A percentile compares a stretch with the other conserved stretches of the same genome.
Evolutionary conservation across 2,329 filamentous ascomycete genomes (phyloP).

Genomic region (Elsinoe perseae): DNA sequence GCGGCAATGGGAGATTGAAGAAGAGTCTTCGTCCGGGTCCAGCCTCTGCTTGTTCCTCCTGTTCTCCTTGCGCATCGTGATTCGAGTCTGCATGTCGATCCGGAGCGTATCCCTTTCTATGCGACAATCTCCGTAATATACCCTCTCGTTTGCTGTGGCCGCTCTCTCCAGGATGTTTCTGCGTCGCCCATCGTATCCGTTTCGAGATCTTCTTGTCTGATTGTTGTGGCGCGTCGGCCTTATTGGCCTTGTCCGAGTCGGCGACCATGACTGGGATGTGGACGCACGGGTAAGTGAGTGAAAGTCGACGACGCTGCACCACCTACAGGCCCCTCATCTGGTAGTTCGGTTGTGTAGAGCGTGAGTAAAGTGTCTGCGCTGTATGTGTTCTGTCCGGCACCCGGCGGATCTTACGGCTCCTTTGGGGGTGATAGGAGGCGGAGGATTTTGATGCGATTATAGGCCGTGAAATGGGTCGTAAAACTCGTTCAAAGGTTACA

Average conservation of each 20-base stretch:
- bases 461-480: constrained; percentile 10
- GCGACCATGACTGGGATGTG: constrained; percentile 7
- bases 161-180: constrained; percentile 68
- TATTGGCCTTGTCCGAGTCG: constrained; percentile 3
- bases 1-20: constrained; percentile 78
- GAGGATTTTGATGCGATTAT: neutral
- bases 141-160: constrained; percentile 73
- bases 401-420: constrained; percentile 13
- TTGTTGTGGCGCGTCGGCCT: constrained; percentile 12
- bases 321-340: constrained; percentile 4
- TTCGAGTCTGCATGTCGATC: constrained; percentile 38
- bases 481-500: neutral
- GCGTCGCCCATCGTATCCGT: constrained; percentile 92
- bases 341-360: neutral
- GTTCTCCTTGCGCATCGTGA: constrained; percentile 6
- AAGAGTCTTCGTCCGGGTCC: constrained; percentile 56
- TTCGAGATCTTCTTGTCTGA: constrained; percentile 37
- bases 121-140: constrained; percentile 58
- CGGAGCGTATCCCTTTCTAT: constrained; percentile 26
- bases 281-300: neutral
- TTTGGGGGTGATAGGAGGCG: constrained; percentile 1
- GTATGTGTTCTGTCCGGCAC: constrained; percentile 12
- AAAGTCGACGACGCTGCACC: neutral
- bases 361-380: neutral
- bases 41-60: constrained; percentile 33